phyloP scores from a whole-genome alignment of 495 filamentous ascomycete species.

The Elasticomyces elasticus region DNA sequence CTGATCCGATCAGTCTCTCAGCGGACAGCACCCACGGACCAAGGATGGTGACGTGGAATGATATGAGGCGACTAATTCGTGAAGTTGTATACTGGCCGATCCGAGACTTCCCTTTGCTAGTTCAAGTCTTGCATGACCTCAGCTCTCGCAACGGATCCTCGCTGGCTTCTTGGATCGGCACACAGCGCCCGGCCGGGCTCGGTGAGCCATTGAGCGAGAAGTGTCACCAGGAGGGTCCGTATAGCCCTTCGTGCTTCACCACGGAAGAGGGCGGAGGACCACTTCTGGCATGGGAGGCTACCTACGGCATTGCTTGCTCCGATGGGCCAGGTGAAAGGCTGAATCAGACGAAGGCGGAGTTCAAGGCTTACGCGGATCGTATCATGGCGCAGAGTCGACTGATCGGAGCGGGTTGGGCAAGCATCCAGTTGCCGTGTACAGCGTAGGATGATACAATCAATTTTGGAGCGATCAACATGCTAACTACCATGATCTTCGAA shows the following conservation, averaged over 20 bases:
- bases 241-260: conserved; percentile 7
- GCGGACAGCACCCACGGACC: conserved; percentile 13
- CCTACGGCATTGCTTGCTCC: conserved; percentile 50
- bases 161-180: neutral
- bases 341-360: conserved; percentile 34
- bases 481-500: no score
- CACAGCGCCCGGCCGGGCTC: conserved; percentile 28
- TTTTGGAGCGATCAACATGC: no score
- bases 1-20: conserved; percentile 41
- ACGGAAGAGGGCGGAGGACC: neutral
- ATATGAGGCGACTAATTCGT: conserved; percentile 32
- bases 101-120: conserved; percentile 44
- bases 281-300: conserved; percentile 31
- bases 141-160: conserved; percentile 41
- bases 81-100: conserved; percentile 50
- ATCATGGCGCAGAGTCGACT: conserved; percentile 40
- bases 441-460: no score
- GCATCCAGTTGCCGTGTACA: conserved; percentile 46
- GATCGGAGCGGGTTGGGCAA: conserved; percentile 51
- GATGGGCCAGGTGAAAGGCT: conserved; percentile 43
- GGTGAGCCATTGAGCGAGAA: conserved; percentile 32
- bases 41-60: conserved; percentile 27
- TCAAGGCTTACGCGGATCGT: conserved; percentile 37
- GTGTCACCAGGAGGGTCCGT: conserved; percentile 10
- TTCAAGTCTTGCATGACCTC: conserved; percentile 44